Percentiles rank a stretch among this genome's conserved stretches.
Evolutionary conservation across 2,329 filamentous ascomycete genomes (phyloP).

Genomic region (Nothophaeocryptopus gaeumannii): DNA sequence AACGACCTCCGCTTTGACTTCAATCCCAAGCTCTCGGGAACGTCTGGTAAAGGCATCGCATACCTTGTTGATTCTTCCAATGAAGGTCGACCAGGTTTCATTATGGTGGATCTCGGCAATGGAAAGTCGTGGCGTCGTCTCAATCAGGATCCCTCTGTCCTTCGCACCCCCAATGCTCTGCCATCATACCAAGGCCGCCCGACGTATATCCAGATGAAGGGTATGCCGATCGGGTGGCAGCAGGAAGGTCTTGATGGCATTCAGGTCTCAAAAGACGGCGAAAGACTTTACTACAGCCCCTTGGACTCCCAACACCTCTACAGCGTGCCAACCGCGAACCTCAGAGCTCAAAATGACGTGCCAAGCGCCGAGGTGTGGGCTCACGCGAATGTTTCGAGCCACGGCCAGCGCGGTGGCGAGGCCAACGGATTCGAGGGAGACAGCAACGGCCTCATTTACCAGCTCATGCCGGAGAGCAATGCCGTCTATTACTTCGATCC

Average conservation of each 20-base stretch:
- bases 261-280: conserved; percentile 35
- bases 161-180: conserved; percentile 32
- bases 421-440: conserved; percentile 49
- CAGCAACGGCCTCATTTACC: conserved; percentile 44
- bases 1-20: conserved; percentile 50
- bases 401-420: conserved; percentile 47
- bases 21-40: conserved; percentile 38
- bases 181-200: conserved; percentile 35
- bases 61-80: conserved; percentile 48
- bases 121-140: conserved; percentile 44
- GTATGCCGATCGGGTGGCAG: conserved; percentile 30
- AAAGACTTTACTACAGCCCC: conserved; percentile 45
- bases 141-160: conserved; percentile 33
- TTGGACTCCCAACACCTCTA: conserved; percentile 40
- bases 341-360: conserved; percentile 33
- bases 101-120: conserved; percentile 45
- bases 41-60: conserved; percentile 42
- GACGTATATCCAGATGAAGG: conserved; percentile 30
- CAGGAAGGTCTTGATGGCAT: conserved; percentile 40
- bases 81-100: conserved; percentile 48
- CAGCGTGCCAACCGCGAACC: conserved; percentile 31
- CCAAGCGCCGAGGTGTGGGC: conserved; percentile 41
- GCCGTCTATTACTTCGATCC: conserved; percentile 47
- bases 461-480: conserved; percentile 48
- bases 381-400: conserved; percentile 46